Conservation (phyloP, 805 yeast genomes). For the Myxozyma monticola region DNA sequence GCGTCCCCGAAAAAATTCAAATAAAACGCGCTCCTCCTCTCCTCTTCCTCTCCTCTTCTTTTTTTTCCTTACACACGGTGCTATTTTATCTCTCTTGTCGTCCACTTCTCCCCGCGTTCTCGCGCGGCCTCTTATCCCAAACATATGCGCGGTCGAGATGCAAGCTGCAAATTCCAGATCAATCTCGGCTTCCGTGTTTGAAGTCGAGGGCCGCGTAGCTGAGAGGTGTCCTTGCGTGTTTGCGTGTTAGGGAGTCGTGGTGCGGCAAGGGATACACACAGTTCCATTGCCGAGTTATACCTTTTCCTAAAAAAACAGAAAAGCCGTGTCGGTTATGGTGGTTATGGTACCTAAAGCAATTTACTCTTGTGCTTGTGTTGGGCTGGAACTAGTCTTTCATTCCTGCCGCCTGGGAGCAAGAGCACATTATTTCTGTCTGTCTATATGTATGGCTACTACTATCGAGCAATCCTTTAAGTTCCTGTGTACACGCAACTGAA, state of each 20-base stretch:
- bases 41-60: slow-evolving; percentile 5
- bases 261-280: slow-evolving; percentile 16
- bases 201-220: too few species aligned
- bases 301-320: too few species aligned
- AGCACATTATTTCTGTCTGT: slow-evolving; percentile 8
- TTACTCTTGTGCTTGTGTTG: slow-evolving; percentile 29
- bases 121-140: slow-evolving; percentile 7
- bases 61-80: slow-evolving; percentile 15
- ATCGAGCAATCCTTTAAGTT: too few species aligned
- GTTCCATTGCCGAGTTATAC: slow-evolving; percentile 26
- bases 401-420: slow-evolving; percentile 29
- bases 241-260: too few species aligned
- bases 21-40: neutral
- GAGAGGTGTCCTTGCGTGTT: too few species aligned
- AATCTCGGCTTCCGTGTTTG: too few species aligned
- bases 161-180: too few species aligned
- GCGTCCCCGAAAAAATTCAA: neutral
- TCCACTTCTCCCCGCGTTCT: slow-evolving; percentile 2
- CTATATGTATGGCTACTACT: too few species aligned
- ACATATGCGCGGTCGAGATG: slow-evolving; percentile 18
- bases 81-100: slow-evolving; percentile 14
- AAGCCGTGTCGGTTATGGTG: slow-evolving; percentile 22
- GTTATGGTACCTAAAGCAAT: slow-evolving; percentile 27
- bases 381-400: slow-evolving; percentile 8
- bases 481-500: too few species aligned